Evolutionary conservation across 306 rosid species (phyloP).

Genomic region (Quercus variabilis): DNA sequence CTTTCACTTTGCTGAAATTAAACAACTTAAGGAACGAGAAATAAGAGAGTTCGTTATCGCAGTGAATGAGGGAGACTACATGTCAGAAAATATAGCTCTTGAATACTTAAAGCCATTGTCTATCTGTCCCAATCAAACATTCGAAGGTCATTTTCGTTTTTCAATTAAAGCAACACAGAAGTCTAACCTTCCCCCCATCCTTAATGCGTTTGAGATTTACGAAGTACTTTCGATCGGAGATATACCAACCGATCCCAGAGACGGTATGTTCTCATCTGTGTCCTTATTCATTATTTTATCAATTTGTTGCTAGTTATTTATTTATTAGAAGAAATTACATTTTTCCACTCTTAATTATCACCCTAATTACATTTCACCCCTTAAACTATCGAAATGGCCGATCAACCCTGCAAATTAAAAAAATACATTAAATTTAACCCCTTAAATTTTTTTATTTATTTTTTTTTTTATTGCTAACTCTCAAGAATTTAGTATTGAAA

Average conservation of each 20-base stretch:
- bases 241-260: neutral
- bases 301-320: too few relatives aligned
- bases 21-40: conserved; percentile 21
- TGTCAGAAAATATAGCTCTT: conserved; percentile 11
- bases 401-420: too few relatives aligned
- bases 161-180: neutral
- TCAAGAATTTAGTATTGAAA: too few relatives aligned
- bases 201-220: conserved; percentile 44
- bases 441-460: too few relatives aligned
- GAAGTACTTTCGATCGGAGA: neutral
- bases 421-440: too few relatives aligned
- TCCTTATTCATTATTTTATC: too few relatives aligned
- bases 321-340: too few relatives aligned
- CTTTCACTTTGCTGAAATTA: conserved; percentile 43
- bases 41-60: conserved; percentile 30
- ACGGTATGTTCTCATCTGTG: too few relatives aligned
- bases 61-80: conserved; percentile 5
- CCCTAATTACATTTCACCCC: too few relatives aligned
- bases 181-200: conserved; percentile 46
- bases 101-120: conserved; percentile 24
- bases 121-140: neutral
- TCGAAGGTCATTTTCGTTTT: neutral
- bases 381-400: too few relatives aligned
- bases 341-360: too few relatives aligned
- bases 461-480: too few relatives aligned